A percentile compares a stretch with the other conserved stretches of the same genome.
Conservation (phyloP, 306 rosid genomes). For the Sindora glabra region DNA sequence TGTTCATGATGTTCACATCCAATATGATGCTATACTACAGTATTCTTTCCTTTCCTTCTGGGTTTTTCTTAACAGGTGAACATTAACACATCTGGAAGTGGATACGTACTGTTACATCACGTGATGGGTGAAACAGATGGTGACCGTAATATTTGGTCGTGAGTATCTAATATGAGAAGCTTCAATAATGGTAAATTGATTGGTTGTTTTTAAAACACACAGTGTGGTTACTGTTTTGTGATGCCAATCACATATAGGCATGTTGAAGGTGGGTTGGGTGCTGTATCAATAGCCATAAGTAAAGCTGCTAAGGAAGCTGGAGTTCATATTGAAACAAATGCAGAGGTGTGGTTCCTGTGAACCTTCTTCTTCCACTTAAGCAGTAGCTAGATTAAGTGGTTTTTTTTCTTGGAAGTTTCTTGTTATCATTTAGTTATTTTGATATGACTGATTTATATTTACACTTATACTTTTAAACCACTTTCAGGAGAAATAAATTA, state of each 20-base stretch:
- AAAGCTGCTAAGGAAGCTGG: conserved; percentile 69
- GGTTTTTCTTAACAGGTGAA: conserved; percentile 20
- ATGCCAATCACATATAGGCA: conserved; percentile 26
- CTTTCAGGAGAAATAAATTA: not conserved
- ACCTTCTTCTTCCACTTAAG: not conserved
- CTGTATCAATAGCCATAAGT: conserved; percentile 56
- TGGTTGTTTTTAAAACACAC: not conserved
- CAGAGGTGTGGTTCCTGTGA: conserved; percentile 34
- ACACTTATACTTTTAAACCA: not conserved
- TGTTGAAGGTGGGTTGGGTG: conserved; percentile 84
- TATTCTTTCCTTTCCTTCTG: not conserved
- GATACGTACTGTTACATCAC: conserved; percentile 69
- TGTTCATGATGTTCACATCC: not conserved
- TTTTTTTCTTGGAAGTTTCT: too few species aligned
- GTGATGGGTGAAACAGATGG: conserved; percentile 83
- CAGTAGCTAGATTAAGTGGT: not conserved
- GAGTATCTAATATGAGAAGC: not conserved
- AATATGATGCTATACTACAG: not conserved
- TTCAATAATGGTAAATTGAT: not conserved
- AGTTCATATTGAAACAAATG: conserved; percentile 45
- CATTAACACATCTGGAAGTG: conserved; percentile 65
- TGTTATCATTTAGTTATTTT: not conserved
- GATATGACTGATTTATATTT: not conserved
- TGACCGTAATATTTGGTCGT: conserved; percentile 71
- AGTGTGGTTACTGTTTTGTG: not conserved